Evolutionary conservation across 352 stramenopile species (phyloP), one percentile per base, ranked within the genome.

Genomic region (Pythium dissotocum): DNA sequence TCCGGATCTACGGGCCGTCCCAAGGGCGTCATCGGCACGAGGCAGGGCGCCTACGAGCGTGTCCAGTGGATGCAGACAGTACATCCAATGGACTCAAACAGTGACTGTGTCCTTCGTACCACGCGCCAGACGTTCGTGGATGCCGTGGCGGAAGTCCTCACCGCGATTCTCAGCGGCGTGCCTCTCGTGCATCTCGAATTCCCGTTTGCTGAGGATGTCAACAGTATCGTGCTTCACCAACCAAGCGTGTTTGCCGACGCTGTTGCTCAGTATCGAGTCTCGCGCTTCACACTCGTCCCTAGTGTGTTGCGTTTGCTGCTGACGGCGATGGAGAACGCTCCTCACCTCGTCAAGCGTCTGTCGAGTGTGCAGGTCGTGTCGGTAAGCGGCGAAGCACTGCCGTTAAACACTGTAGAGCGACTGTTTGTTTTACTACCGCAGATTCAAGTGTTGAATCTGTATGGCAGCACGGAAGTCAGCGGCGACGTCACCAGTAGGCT

Each of bases 401-500:
- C 63, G 0, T 35, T 84, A 28, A 61, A 64, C 33, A 60, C 85
- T 1, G 40, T 78, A 0, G 38, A 71, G 9, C 36, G 78, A 49
- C 36, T 76, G 2, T 69, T 58, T 3, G 35, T 9, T 10, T 21
- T 42, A 33, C 63, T 87, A 0, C 80, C 78, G 30, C 30, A 77
- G 0, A 57, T 71, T 2, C 77, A 57, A 7, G 57, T 91, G 3
- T 58, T 91, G 18, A 89, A 91, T 70, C 68, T 91, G 0, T 91
- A 89, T 38, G 82, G 80, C 26, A 89, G 80, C 62, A 89, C 82
- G 1, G 82, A 91, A 63, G 52, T 91, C 48, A 88, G 80, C 46
- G 82, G 82, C 2, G 82, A 91, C 58, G 64, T 89, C 51, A 85
- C 72, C 35, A 85, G 72, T 54, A 71, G 82, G 49, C 65, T 75